A percentile compares a stretch with the other conserved stretches of the same genome.
These are phyloP conservation scores for Colletotrichum chrysophilum DNA, from an alignment of 2,329 filamentous ascomycete species.

Conservation along the genomic window DNA sequence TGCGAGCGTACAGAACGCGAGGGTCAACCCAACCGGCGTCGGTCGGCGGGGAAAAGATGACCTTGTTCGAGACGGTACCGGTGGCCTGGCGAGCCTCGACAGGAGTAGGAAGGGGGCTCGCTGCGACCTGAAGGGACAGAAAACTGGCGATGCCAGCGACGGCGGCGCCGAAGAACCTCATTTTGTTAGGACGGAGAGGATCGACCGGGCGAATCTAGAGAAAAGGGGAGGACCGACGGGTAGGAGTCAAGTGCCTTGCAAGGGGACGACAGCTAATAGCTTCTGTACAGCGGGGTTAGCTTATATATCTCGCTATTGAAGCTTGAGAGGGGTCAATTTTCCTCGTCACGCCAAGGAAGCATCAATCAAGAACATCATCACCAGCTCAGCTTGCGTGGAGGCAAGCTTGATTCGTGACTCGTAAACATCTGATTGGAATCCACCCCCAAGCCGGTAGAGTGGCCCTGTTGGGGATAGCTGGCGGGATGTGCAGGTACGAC, in stretches of 20 bases:
- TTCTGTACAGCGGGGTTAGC: background rate
- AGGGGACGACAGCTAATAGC: fast-evolving
- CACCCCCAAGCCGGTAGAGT: slow-evolving; percentile 1
- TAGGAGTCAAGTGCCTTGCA: background rate
- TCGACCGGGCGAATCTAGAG: background rate
- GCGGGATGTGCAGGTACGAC: slow-evolving; percentile 3
- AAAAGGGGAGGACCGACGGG: background rate
- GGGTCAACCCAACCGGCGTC: slow-evolving; percentile 48
- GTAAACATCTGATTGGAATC: background rate
- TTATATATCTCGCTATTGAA: slow-evolving; percentile 3
- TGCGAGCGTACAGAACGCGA: slow-evolving; percentile 48
- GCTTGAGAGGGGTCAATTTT: background rate
- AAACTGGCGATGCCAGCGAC: slow-evolving; percentile 11
- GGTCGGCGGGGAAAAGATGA: slow-evolving; percentile 45
- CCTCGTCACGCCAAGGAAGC: background rate
- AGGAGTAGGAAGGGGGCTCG: slow-evolving; percentile 9
- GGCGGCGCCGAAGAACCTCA: slow-evolving; percentile 11
- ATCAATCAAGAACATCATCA: background rate
- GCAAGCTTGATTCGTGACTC: slow-evolving; percentile 9
- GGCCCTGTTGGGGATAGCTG: slow-evolving; percentile 2
- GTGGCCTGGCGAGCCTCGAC: slow-evolving; percentile 15
- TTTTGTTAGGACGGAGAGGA: background rate
- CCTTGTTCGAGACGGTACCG: slow-evolving; percentile 28
- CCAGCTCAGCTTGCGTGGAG: background rate
- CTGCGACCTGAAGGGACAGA: slow-evolving; percentile 2